These are phyloP conservation scores for Panicum hallii DNA, from an alignment of 202 grass and related monocot genomes.

Conservation along the genomic window DNA sequence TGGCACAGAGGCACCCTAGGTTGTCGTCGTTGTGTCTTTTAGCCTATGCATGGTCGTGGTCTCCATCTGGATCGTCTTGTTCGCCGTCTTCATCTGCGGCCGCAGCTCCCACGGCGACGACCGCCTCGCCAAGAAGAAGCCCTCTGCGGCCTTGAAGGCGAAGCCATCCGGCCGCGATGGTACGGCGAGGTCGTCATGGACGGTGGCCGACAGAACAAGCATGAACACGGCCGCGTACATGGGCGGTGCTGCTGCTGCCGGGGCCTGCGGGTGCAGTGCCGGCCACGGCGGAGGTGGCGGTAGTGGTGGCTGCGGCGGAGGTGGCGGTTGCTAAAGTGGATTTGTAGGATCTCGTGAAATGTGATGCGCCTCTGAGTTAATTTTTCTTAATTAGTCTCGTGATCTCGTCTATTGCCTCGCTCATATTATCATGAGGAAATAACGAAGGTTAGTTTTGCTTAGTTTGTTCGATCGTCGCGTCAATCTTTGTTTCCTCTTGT, in stretches of 20 bases:
- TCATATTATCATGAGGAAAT: not conserved
- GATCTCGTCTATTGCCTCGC: not conserved
- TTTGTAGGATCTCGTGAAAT: too few species aligned
- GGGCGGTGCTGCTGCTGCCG: not conserved
- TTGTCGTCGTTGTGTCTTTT: conserved; percentile 11
- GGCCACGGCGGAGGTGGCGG: not conserved
- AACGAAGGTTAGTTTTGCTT: not conserved
- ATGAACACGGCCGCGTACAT: not conserved
- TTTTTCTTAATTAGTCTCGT: not conserved
- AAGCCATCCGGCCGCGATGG: not conserved
- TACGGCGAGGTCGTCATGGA: not conserved
- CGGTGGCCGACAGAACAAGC: not conserved
- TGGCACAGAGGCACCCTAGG: too few species aligned
- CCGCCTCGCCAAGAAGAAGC: not conserved
- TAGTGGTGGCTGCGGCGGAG: not conserved
- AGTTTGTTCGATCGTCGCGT: not conserved
- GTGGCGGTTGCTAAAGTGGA: not conserved
- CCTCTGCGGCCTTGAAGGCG: not conserved
- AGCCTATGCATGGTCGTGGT: conserved; percentile 39
- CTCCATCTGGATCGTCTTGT: conserved; percentile 1
- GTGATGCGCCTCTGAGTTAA: not conserved
- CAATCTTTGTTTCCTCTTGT: not conserved
- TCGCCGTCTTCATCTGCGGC: conserved; percentile 51
- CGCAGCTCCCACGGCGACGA: not conserved
- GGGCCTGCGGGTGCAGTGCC: not conserved